phyloP scores from a whole-genome alignment of 257 asterid species.

The Forsythia viridissima region DNA sequence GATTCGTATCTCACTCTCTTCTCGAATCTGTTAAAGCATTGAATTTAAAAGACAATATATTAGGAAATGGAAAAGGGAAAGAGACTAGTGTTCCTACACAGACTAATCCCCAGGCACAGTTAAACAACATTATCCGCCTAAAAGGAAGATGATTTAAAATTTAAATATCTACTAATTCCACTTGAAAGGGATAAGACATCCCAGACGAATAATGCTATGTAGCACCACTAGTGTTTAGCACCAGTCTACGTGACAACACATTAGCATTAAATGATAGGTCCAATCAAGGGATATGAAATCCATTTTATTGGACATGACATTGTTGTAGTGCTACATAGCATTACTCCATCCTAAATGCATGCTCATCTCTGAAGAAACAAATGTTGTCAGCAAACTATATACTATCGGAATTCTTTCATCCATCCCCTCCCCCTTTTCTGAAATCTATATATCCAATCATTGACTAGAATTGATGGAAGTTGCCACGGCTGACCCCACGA shows the following conservation, averaged over 20 bases:
- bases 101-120: too few relatives aligned
- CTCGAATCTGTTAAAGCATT: constrained; percentile 56
- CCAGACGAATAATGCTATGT: too few relatives aligned
- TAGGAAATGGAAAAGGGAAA: background rate
- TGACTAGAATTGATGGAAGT: too few relatives aligned
- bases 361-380: background rate
- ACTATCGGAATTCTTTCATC: too few relatives aligned
- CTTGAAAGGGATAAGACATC: background rate
- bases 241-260: too few relatives aligned
- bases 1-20: constrained; percentile 91
- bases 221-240: too few relatives aligned
- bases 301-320: too few relatives aligned
- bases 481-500: too few relatives aligned
- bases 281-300: too few relatives aligned
- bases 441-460: background rate
- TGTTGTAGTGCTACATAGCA: too few relatives aligned
- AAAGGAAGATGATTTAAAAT: background rate
- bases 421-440: background rate
- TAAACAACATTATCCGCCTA: background rate
- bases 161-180: background rate
- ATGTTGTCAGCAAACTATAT: background rate
- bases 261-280: too few relatives aligned
- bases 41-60: background rate
- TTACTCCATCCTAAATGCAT: background rate
- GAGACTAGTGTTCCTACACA: background rate